Conservation (phyloP, 768 basidiomycete species). For the Auriscalpium orientale region DNA sequence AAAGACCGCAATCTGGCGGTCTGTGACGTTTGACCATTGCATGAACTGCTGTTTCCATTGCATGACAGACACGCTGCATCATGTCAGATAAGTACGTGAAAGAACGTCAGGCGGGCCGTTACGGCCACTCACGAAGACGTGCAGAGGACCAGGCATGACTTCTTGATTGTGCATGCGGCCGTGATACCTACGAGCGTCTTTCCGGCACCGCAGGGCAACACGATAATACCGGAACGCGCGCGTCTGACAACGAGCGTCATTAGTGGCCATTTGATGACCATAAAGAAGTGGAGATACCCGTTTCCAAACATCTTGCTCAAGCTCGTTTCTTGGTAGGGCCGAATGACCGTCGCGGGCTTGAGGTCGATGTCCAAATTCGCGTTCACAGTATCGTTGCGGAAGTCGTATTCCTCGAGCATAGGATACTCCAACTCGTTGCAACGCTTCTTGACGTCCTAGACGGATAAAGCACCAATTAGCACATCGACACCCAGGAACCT, state of each 20-base stretch:
- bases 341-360: slow-evolving; percentile 94
- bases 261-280: slow-evolving; percentile 2
- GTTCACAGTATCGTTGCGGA: slow-evolving; percentile 93
- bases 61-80: slow-evolving; percentile 78
- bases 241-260: slow-evolving; percentile 46
- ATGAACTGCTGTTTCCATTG: slow-evolving; percentile 99
- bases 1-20: slow-evolving; percentile 93
- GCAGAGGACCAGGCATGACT: slow-evolving; percentile 94
- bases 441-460: slow-evolving; percentile 87
- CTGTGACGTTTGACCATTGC: slow-evolving; percentile 97
- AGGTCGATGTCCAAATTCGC: slow-evolving; percentile 97
- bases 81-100: slow-evolving; percentile 6
- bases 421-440: slow-evolving; percentile 97
- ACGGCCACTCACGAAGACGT: slow-evolving; percentile 80
- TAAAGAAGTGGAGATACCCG: slow-evolving; percentile 49
- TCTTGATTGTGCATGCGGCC: slow-evolving; percentile 98
- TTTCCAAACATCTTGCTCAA: slow-evolving; percentile 99
- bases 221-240: slow-evolving; percentile 96
- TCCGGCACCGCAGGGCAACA: slow-evolving; percentile 95
- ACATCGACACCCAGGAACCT: not conserved
- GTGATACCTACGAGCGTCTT: slow-evolving; percentile 99
- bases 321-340: slow-evolving; percentile 98
- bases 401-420: slow-evolving; percentile 99
- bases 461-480: not conserved
- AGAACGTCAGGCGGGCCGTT: not conserved